Percentiles rank a stretch among this genome's conserved stretches.
These are phyloP conservation scores for Paracoccidioides brasiliensis DNA, from an alignment of 2,329 filamentous ascomycete species.

Conservation along the genomic window DNA sequence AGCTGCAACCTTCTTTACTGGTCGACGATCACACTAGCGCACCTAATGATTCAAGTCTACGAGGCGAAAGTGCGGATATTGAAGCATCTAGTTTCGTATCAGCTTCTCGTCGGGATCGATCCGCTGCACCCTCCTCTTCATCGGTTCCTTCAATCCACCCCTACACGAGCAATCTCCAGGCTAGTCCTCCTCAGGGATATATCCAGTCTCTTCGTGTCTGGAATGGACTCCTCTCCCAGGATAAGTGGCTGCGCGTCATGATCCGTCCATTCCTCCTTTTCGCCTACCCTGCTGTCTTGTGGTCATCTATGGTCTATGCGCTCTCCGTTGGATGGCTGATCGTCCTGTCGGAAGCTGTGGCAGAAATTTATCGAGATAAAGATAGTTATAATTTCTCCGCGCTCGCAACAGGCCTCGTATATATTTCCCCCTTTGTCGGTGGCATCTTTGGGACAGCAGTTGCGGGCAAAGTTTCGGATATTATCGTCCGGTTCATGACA, in stretches of 20 bases:
- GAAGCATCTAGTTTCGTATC: constrained; percentile 16
- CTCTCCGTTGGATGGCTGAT: constrained; percentile 92
- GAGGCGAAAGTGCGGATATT: constrained; percentile 13
- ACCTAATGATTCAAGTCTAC: neutral
- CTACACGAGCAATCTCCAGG: constrained; percentile 60
- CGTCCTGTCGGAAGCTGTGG: constrained; percentile 77
- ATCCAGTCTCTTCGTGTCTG: constrained; percentile 60
- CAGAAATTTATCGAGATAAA: constrained; percentile 60
- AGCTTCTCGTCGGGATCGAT: constrained; percentile 22
- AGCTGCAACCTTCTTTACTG: constrained; percentile 8
- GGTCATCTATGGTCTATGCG: constrained; percentile 73
- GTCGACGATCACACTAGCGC: constrained; percentile 3
- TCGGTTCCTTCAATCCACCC: constrained; percentile 17
- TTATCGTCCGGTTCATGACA: constrained; percentile 71
- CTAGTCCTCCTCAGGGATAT: constrained; percentile 57
- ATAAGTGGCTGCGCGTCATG: constrained; percentile 68
- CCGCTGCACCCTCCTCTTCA: constrained; percentile 15
- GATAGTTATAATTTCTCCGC: constrained; percentile 67
- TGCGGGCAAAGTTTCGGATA: constrained; percentile 73
- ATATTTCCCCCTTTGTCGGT: constrained; percentile 79
- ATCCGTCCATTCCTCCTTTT: constrained; percentile 73
- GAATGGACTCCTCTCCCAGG: constrained; percentile 63
- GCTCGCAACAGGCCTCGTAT: constrained; percentile 71
- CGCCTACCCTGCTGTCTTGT: constrained; percentile 76
- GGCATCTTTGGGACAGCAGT: constrained; percentile 84